These are phyloP conservation scores for Thalassiosira hispida DNA, from an alignment of 352 stramenopile species.

Conservation along the genomic window DNA sequence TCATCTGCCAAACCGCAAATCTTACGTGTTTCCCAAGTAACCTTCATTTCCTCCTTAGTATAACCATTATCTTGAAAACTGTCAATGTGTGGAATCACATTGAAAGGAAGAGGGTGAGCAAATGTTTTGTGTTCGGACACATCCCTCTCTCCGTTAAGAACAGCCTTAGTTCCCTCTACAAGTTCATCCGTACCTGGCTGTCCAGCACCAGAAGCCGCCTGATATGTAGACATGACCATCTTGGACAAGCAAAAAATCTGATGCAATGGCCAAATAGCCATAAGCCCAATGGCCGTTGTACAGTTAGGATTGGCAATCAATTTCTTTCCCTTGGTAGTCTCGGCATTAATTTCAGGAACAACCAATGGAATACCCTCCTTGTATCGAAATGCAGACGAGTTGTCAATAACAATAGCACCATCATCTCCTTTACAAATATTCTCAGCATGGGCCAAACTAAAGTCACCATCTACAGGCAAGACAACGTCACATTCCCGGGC, in stretches of 20 bases:
- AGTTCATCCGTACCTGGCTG: conserved; percentile 95
- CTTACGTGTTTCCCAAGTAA: conserved; percentile 98
- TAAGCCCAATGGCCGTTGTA: conserved; percentile 96
- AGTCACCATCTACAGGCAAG: conserved; percentile 95
- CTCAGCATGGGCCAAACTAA: conserved; percentile 94
- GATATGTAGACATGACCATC: conserved; percentile 95
- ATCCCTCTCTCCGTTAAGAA: conserved; percentile 84
- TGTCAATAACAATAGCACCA: conserved; percentile 96
- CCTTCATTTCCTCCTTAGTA: conserved; percentile 99
- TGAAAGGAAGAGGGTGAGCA: conserved; percentile 96
- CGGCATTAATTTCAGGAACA: conserved; percentile 95
- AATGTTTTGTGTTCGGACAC: conserved; percentile 91
- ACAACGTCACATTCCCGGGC: conserved; percentile 94
- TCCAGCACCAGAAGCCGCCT: conserved; percentile 91
- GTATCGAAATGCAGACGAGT: conserved; percentile 96
- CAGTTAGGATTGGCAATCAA: conserved; percentile 99
- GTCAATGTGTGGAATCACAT: conserved; percentile 99
- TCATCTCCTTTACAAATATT: conserved; percentile 89
- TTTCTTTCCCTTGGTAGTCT: conserved; percentile 88
- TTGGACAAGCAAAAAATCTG: conserved; percentile 95
- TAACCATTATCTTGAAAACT: conserved; percentile 98
- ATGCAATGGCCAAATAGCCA: conserved; percentile 96
- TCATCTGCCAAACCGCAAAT: conserved; percentile 90
- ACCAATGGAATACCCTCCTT: conserved; percentile 91
- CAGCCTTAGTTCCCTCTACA: conserved; percentile 86